phyloP scores from a whole-genome alignment of 495 filamentous ascomycete species.

The Penicillium chermesinum region DNA sequence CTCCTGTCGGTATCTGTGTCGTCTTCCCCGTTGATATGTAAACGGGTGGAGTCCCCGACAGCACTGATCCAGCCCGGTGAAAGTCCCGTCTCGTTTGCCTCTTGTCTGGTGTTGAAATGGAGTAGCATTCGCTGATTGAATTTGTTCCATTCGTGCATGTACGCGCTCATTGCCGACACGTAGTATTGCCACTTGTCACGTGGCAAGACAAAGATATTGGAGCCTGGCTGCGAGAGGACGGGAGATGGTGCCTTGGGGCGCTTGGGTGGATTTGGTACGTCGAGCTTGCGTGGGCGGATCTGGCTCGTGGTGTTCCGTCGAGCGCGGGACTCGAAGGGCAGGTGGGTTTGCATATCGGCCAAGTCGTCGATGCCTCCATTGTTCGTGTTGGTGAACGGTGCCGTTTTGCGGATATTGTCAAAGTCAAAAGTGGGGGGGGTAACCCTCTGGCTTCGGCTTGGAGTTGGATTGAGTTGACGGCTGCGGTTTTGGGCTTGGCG shows the following conservation, averaged over 20 bases:
- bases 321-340: constrained; percentile 69
- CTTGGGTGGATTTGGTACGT: constrained; percentile 59
- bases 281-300: constrained; percentile 36
- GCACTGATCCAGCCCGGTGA: constrained; percentile 53
- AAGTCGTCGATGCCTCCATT: constrained; percentile 58
- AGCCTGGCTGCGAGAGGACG: constrained; percentile 15
- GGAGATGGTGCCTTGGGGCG: constrained; percentile 38
- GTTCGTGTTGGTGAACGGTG: constrained; percentile 54
- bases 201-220: constrained; percentile 27
- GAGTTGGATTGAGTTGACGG: constrained; percentile 33
- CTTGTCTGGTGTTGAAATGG: constrained; percentile 63
- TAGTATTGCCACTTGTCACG: constrained; percentile 55
- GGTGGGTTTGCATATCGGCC: constrained; percentile 56
- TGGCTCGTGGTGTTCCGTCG: constrained; percentile 23
- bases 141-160: constrained; percentile 62
- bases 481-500: constrained; percentile 16
- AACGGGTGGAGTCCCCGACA: constrained; percentile 42
- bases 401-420: constrained; percentile 58
- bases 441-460: constrained; percentile 38
- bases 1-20: constrained; percentile 16
- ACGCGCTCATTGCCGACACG: constrained; percentile 55
- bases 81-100: constrained; percentile 44
- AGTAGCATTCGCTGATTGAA: constrained; percentile 61
- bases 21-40: constrained; percentile 23
- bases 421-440: constrained; percentile 45